A percentile compares a stretch with the other conserved stretches of the same genome.
These are phyloP conservation scores for Alternaria sp. DNA, from an alignment of 2,329 filamentous ascomycete genomes.

Conservation along the genomic window DNA sequence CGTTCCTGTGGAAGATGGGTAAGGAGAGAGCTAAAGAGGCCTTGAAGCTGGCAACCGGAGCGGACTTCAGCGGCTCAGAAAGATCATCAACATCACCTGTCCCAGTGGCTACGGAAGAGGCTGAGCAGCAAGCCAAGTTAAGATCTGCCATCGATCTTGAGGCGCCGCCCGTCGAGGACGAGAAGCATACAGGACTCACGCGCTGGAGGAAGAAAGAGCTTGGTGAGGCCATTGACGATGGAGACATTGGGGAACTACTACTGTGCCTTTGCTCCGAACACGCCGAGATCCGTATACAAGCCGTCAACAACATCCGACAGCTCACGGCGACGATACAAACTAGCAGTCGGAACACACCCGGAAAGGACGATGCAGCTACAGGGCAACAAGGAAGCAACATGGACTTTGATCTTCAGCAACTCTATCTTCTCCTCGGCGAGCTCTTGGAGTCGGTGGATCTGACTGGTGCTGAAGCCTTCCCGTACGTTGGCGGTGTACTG, in stretches of 20 bases:
- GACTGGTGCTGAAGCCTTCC: slow-evolving; percentile 59
- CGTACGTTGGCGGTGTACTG: slow-evolving; percentile 79
- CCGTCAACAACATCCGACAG: slow-evolving; percentile 73
- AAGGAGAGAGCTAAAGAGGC: slow-evolving; percentile 50
- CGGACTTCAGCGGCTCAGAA: slow-evolving; percentile 49
- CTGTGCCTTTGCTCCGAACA: slow-evolving; percentile 79
- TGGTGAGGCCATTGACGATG: slow-evolving; percentile 81
- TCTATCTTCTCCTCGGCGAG: slow-evolving; percentile 82
- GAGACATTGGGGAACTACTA: slow-evolving; percentile 73
- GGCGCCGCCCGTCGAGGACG: slow-evolving; percentile 52
- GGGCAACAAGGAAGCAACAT: slow-evolving; percentile 52
- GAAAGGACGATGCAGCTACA: slow-evolving; percentile 7
- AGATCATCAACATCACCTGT: slow-evolving; percentile 42
- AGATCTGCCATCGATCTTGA: slow-evolving; percentile 40
- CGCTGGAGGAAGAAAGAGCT: slow-evolving; percentile 79
- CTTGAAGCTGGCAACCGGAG: slow-evolving; percentile 46
- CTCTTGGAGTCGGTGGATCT: slow-evolving; percentile 72
- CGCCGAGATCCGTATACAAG: slow-evolving; percentile 79
- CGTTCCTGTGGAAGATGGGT: slow-evolving; percentile 51
- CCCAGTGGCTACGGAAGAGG: slow-evolving; percentile 28
- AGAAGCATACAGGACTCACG: slow-evolving; percentile 59
- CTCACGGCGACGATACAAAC: slow-evolving; percentile 62
- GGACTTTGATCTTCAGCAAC: slow-evolving; percentile 72
- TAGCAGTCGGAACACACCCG: slow-evolving; percentile 20
- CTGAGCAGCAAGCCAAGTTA: slow-evolving; percentile 23